These are phyloP conservation scores for Mortierella sp. DNA, from an alignment of 371 early-diverging fungal species.

Conservation along the genomic window DNA sequence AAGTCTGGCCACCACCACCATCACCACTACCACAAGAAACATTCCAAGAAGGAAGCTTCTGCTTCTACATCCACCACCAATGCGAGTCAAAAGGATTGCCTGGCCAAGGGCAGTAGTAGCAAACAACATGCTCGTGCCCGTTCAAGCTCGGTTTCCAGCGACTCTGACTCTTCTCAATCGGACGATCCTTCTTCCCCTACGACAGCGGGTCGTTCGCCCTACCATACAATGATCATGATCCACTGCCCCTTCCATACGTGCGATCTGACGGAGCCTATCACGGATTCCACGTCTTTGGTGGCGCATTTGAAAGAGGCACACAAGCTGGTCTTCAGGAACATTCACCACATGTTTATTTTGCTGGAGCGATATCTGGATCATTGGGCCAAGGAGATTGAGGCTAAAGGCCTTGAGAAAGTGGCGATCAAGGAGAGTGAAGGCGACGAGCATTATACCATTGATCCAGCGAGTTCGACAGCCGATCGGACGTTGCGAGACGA, in stretches of 20 bases:
- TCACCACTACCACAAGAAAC: slow-evolving; percentile 24
- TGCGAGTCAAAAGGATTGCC: slow-evolving; percentile 8
- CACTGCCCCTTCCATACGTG: slow-evolving; percentile 66
- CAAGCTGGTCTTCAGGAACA: slow-evolving; percentile 71
- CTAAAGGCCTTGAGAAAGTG: slow-evolving; percentile 49
- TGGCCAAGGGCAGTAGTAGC: background rate
- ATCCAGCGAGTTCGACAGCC: slow-evolving; percentile 64
- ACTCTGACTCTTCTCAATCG: slow-evolving; percentile 49
- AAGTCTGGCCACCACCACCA: slow-evolving; percentile 9
- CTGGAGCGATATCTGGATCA: slow-evolving; percentile 80
- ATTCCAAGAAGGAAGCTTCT: slow-evolving; percentile 22
- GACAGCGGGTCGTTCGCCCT: slow-evolving; percentile 59
- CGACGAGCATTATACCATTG: slow-evolving; percentile 67
- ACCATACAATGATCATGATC: slow-evolving; percentile 69
- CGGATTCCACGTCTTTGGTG: slow-evolving; percentile 73
- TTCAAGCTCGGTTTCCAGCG: slow-evolving; percentile 48
- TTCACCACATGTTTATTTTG: slow-evolving; percentile 84
- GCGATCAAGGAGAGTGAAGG: slow-evolving; percentile 47
- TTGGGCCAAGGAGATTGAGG: slow-evolving; percentile 70
- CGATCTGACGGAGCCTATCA: slow-evolving; percentile 61
- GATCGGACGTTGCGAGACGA: slow-evolving; percentile 79
- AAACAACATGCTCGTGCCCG: slow-evolving; percentile 29
- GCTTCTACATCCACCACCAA: background rate
- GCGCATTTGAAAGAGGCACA: slow-evolving; percentile 77
- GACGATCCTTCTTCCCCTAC: slow-evolving; percentile 28